Conservation (phyloP, 495 filamentous ascomycete species). For the Talaromyces thailandensis region DNA sequence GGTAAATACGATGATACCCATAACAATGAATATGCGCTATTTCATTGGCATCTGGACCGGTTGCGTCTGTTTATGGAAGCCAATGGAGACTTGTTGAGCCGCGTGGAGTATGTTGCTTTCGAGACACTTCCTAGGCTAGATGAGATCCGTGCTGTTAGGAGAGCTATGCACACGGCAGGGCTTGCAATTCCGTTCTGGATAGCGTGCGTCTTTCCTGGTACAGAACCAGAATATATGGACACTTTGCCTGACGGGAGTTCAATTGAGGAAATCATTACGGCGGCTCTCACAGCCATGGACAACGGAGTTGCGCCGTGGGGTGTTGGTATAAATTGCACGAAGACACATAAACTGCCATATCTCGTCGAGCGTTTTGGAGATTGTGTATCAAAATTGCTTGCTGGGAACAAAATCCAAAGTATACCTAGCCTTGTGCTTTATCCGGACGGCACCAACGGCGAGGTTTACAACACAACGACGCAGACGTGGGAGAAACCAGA, state of each 20-base stretch:
- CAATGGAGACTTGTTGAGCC: constrained; percentile 12
- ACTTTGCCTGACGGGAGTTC: constrained; percentile 29
- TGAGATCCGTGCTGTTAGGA: constrained; percentile 51
- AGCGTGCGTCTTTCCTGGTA: constrained; percentile 49
- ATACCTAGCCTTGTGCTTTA: constrained; percentile 50
- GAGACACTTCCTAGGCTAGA: constrained; percentile 53
- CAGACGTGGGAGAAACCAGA: constrained; percentile 45
- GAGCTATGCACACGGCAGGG: constrained; percentile 23
- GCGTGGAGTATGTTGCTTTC: constrained; percentile 51
- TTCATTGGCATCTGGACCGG: constrained; percentile 47
- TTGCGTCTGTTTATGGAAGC: constrained; percentile 36
- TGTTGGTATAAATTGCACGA: constrained; percentile 61
- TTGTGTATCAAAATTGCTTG: constrained; percentile 25
- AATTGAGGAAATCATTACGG: constrained; percentile 19
- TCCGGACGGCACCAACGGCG: constrained; percentile 59
- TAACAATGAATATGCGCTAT: constrained; percentile 28
- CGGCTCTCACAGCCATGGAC: constrained; percentile 14
- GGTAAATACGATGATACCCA: constrained; percentile 45
- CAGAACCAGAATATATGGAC: constrained; percentile 29
- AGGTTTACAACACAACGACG: constrained; percentile 53
- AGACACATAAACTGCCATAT: constrained; percentile 38
- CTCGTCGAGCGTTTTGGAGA: constrained; percentile 39
- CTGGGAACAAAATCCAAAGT: constrained; percentile 15
- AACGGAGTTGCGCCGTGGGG: constrained; percentile 39
- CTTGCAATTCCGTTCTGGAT: constrained; percentile 44